Percentiles rank a stretch among this genome's conserved stretches.
Conservation (phyloP, 345 rosid genomes). For the Psidium guajava region DNA sequence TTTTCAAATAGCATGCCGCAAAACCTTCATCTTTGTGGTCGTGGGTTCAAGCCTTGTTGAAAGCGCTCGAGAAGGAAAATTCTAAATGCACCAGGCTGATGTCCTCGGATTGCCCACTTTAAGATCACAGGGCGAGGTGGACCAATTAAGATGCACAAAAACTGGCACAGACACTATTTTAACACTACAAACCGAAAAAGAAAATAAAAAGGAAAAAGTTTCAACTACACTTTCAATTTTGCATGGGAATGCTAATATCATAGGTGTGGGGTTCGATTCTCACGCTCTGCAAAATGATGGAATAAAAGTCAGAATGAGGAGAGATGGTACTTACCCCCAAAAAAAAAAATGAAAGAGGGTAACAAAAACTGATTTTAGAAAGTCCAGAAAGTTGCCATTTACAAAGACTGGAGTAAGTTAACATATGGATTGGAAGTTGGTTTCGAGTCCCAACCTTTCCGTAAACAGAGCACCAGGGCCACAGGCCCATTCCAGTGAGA, state of each 20-base stretch:
- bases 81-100: neutral
- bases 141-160: neutral
- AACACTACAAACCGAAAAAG: neutral
- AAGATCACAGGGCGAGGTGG: neutral
- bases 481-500: neutral
- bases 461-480: neutral
- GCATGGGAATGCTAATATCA: too few relatives aligned
- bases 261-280: too few relatives aligned
- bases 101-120: rapidly evolving
- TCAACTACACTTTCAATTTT: neutral
- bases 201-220: neutral
- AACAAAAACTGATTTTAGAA: neutral
- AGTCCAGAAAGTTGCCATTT: neutral
- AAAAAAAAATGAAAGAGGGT: neutral
- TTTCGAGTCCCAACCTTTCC: neutral
- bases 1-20: neutral
- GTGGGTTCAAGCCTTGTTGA: neutral
- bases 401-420: neutral
- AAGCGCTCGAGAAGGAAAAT: neutral
- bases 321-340: too few relatives aligned
- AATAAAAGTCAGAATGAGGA: too few relatives aligned
- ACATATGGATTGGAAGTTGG: neutral
- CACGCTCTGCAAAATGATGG: too few relatives aligned
- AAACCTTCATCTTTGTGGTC: neutral
- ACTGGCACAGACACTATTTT: rapidly evolving